Evolutionary conservation across 2,329 filamentous ascomycete genomes (phyloP).

Genomic region (Shiraia sp.): DNA sequence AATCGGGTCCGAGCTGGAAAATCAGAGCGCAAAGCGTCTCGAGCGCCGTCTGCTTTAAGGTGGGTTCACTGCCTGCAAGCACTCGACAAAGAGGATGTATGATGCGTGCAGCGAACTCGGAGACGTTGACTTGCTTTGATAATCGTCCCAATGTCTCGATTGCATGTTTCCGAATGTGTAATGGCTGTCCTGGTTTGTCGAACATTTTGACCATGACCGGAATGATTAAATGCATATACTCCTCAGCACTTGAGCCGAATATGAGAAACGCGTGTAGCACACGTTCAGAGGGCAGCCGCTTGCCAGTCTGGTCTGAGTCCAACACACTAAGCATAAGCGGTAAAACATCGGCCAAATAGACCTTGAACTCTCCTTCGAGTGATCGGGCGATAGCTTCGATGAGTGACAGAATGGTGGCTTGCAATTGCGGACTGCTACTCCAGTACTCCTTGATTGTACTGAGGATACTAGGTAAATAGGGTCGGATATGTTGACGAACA

Average conservation of each 20-base stretch:
- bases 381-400: constrained; percentile 94
- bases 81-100: constrained; percentile 90
- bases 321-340: constrained; percentile 94
- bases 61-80: constrained; percentile 71
- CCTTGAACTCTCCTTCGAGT: constrained; percentile 96
- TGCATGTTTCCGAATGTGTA: constrained; percentile 78
- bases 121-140: constrained; percentile 94
- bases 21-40: constrained; percentile 95
- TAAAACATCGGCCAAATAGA: constrained; percentile 85
- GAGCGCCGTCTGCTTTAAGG: constrained; percentile 78
- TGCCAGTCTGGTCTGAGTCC: constrained; percentile 77
- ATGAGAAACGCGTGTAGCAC: constrained; percentile 95
- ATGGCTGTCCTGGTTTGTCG: constrained; percentile 81
- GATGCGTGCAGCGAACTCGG: constrained; percentile 94
- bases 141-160: constrained; percentile 95
- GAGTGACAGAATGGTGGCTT: constrained; percentile 87
- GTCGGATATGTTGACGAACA: constrained; percentile 93
- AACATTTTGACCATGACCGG: constrained; percentile 94
- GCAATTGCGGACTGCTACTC: constrained; percentile 77
- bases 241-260: constrained; percentile 92
- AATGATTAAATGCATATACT: constrained; percentile 99
- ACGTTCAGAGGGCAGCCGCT: constrained; percentile 81
- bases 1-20: constrained; percentile 93
- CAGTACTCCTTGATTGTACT: constrained; percentile 88
- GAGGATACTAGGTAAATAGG: constrained; percentile 85